Evolutionary conservation across 2,329 filamentous ascomycete species (phyloP).

Genomic region (Aspergillus pseudoviridinutans): DNA sequence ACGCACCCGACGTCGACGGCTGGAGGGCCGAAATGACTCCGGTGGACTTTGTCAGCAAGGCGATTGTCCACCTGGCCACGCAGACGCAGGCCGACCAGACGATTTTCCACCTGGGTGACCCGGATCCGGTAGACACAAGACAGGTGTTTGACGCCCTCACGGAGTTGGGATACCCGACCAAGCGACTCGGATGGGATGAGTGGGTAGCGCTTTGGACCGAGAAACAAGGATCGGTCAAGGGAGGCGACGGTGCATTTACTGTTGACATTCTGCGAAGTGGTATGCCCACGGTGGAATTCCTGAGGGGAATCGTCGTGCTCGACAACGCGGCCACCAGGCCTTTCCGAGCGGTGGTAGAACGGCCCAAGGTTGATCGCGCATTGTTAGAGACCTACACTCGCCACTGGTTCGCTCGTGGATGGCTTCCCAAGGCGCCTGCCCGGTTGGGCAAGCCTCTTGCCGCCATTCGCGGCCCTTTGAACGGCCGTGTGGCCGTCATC

Average conservation of each 20-base stretch:
- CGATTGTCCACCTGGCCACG: constrained; percentile 66
- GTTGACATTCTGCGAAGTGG: constrained; percentile 75
- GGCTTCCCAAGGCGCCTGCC: constrained; percentile 62
- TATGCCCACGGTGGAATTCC: constrained; percentile 71
- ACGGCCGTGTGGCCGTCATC: constrained; percentile 68
- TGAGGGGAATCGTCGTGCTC: constrained; percentile 68
- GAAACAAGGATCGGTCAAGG: constrained; percentile 60
- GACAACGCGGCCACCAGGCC: constrained; percentile 66
- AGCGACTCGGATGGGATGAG: constrained; percentile 64
- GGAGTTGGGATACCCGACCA: constrained; percentile 66
- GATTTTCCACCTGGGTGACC: constrained; percentile 71
- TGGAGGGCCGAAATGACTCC: constrained; percentile 84
- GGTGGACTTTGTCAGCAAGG: constrained; percentile 73
- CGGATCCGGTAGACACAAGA: constrained; percentile 63
- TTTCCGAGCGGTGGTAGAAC: constrained; percentile 53
- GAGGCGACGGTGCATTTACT: constrained; percentile 69
- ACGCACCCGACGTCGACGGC: constrained; percentile 64
- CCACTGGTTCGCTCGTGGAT: constrained; percentile 76
- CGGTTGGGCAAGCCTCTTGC: constrained; percentile 44
- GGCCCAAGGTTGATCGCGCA: constrained; percentile 64
- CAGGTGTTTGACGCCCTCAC: constrained; percentile 62
- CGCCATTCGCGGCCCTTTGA: constrained; percentile 55
- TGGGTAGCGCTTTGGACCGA: constrained; percentile 73
- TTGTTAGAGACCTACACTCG: constrained; percentile 75
- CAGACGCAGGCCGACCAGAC: constrained; percentile 59